Evolutionary conservation across 176 grass and related monocot species (phyloP), one percentile per base, ranked within the genome.

Genomic region (Triticum dicoccoides): DNA sequence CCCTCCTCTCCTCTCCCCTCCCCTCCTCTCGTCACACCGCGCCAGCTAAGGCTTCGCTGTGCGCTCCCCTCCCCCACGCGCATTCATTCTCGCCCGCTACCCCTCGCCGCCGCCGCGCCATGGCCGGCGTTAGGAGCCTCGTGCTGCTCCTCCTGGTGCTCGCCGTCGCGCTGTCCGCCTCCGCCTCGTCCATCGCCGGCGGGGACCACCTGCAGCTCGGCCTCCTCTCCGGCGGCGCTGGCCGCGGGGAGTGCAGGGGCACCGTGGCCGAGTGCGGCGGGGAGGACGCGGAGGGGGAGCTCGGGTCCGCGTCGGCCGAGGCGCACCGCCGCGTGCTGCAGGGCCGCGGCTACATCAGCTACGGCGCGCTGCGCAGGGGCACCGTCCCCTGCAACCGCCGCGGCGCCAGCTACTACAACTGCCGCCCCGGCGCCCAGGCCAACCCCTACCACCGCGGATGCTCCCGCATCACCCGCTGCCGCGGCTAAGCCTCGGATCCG

Each of bases 351-450:
- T 96, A 96, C 94, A 92, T 96, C 89, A 92, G 89, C 94, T 97
- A 97, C 87, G 89, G 51, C 44, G 89, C 94, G 33, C 85, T 97
- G 17, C 86, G 94, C 1, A 42, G 89, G 44, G 87, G 89, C 91
- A 88, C 24, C 82, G 85, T 93, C 6, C 94, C 94, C 5, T 97
- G 94, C 88, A 91, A 82, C 51, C 89, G 80, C 33, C 89, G 94
- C 65, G 94, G 94, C 42, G 91, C 94, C 32, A 92, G 89, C 84
- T 97, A 97, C 91, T 93, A 91, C 83, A 97, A 97, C 94, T 97
- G 94, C 87, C 87, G 89, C 65, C 82, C 94, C n/a, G 94, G 94
- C 23, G 94, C 25, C 0, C 87, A 91, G 82, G 85, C 89, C 33
- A 94, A 97, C 77, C 94, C 94, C 29, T 97, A 97, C 87, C 80